These are phyloP conservation scores for Trichocomaceae sp. DNA, from an alignment of 2,329 filamentous ascomycete genomes.

Conservation along the genomic window DNA sequence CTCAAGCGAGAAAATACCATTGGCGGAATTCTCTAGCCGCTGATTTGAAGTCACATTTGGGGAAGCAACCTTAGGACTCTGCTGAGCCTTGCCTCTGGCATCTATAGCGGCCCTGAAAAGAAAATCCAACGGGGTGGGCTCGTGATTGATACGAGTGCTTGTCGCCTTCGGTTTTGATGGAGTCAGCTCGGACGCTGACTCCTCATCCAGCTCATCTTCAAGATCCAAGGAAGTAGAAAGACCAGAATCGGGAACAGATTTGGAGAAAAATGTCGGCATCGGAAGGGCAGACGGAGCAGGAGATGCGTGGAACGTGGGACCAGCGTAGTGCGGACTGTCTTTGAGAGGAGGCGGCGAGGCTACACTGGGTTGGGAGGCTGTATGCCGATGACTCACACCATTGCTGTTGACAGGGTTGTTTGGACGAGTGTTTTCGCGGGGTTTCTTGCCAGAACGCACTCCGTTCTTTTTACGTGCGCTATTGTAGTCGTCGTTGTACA, in stretches of 20 bases:
- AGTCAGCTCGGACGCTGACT: conserved; percentile 29
- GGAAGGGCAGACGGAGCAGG: conserved; percentile 85
- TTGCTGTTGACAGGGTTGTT: conserved; percentile 19
- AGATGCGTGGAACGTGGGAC: conserved; percentile 89
- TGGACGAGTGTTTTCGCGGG: conserved; percentile 21
- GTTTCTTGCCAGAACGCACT: conserved; percentile 31
- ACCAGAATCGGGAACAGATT: conserved; percentile 61
- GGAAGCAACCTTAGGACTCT: conserved; percentile 34
- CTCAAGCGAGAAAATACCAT: conserved; percentile 61
- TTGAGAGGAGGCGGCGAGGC: conserved; percentile 38
- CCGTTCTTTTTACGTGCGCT: conserved; percentile 31
- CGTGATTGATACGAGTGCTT: conserved; percentile 36
- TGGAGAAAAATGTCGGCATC: conserved; percentile 80
- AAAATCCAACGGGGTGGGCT: conserved; percentile 75
- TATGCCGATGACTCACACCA: conserved; percentile 24
- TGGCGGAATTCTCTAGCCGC: conserved; percentile 42
- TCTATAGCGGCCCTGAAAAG: conserved; percentile 83
- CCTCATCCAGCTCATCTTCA: conserved; percentile 32
- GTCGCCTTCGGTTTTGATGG: conserved; percentile 41
- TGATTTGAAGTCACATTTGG: conserved; percentile 45
- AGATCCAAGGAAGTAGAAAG: conserved; percentile 29
- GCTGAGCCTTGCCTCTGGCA: conserved; percentile 48
- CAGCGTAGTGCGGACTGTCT: conserved; percentile 60
- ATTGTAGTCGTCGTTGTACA: conserved; percentile 20
- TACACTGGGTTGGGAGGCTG: conserved; percentile 30